These are phyloP conservation scores for Panaeolus cyanescens DNA, from an alignment of 768 basidiomycete genomes.

Conservation along the genomic window DNA sequence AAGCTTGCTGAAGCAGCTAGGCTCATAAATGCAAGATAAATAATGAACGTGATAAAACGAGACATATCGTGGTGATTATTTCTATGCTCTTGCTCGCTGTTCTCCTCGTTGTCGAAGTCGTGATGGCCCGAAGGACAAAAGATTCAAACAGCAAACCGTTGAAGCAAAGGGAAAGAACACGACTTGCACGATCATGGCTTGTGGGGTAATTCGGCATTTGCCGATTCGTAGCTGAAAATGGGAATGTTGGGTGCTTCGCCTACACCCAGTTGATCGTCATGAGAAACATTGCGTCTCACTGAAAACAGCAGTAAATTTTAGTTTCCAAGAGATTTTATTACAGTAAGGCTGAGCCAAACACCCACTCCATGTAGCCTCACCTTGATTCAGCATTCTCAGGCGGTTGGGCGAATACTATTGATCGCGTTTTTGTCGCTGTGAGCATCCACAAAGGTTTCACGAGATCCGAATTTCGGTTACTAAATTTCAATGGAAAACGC, in stretches of 20 bases:
- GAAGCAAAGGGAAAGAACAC: background rate
- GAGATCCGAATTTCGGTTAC: no score
- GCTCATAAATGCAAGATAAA: background rate
- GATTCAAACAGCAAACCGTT: conserved; percentile 1
- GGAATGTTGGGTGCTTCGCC: background rate
- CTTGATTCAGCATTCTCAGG: no score
- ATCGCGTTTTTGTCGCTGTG: no score
- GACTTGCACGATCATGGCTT: background rate
- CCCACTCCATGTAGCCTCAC: no score
- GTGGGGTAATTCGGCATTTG: background rate
- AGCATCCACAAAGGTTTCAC: no score
- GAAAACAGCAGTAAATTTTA: no score
- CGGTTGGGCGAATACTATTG: no score
- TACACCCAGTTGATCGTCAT: no score
- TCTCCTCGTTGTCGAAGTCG: background rate
- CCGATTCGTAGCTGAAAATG: background rate
- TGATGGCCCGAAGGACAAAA: background rate
- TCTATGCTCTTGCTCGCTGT: background rate
- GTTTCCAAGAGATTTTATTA: no score
- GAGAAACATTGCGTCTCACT: no score
- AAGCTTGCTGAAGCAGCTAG: background rate
- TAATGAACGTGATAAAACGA: background rate
- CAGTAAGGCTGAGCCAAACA: no score
- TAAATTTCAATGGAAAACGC: no score
- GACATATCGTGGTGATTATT: background rate